Evolutionary conservation across 305 asterid genomes (phyloP).

Genomic region (Fraxinus velutina): DNA sequence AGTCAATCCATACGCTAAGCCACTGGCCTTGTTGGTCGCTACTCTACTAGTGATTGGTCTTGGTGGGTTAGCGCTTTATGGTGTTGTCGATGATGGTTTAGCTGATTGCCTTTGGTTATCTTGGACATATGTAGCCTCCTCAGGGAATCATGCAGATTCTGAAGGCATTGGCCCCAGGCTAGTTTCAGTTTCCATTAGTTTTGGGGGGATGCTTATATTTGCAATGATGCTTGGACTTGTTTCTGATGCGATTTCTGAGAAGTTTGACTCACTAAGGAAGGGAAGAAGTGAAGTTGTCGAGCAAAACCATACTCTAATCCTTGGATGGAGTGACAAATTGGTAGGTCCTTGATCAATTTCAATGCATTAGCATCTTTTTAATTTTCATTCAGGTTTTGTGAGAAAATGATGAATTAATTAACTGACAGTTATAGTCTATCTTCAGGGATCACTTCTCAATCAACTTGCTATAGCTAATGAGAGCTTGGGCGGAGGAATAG

Average conservation of each 20-base stretch:
- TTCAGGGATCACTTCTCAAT: slow-evolving; percentile 80
- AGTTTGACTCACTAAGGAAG: slow-evolving; percentile 86
- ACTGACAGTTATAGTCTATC: slow-evolving; percentile 18
- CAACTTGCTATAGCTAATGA: slow-evolving; percentile 93
- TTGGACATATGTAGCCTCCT: slow-evolving; percentile 81
- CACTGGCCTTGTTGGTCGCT: slow-evolving; percentile 74
- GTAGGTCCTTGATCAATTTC: slow-evolving; percentile 34
- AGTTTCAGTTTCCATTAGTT: slow-evolving; percentile 77
- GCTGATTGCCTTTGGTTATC: slow-evolving; percentile 85
- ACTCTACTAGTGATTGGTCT: slow-evolving; percentile 71
- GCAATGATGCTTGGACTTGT: slow-evolving; percentile 98
- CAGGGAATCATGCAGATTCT: slow-evolving; percentile 82
- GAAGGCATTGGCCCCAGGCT: slow-evolving; percentile 73
- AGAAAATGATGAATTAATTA: slow-evolving; percentile 8
- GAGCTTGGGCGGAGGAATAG: slow-evolving; percentile 87
- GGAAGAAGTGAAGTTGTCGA: slow-evolving; percentile 94
- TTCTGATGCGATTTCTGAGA: slow-evolving; percentile 90
- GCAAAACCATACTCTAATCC: slow-evolving; percentile 81
- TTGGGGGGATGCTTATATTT: slow-evolving; percentile 95
- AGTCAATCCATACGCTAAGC: slow-evolving; percentile 77
- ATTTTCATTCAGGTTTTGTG: neutral
- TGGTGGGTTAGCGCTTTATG: slow-evolving; percentile 82
- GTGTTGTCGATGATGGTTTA: slow-evolving; percentile 69
- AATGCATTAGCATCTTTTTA: slow-evolving; percentile 2
- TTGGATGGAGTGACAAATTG: slow-evolving; percentile 96